These are phyloP conservation scores for Leucoagaricus sp. DNA, from an alignment of 1,284 basidiomycete species.

Conservation along the genomic window DNA sequence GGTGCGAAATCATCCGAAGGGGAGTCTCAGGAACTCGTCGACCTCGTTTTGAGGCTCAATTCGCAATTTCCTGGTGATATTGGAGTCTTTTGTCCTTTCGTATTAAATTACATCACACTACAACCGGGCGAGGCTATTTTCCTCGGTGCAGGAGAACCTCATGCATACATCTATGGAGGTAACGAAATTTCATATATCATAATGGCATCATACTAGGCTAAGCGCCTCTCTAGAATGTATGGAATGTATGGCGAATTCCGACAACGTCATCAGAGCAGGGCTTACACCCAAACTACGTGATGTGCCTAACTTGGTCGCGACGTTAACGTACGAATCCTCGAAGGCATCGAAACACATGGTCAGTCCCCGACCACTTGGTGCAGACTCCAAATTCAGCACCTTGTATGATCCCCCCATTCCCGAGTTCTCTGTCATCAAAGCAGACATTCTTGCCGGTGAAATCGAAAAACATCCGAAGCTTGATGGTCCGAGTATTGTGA, in stretches of 20 bases:
- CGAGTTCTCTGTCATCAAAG: constrained; percentile 88
- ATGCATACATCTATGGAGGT: constrained; percentile 95
- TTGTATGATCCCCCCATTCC: constrained; percentile 95
- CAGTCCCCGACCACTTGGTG: constrained; percentile 52
- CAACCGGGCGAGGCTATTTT: constrained; percentile 90
- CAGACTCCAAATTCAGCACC: constrained; percentile 26
- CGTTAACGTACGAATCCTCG: constrained; percentile 85
- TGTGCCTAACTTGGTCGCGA: constrained; percentile 84
- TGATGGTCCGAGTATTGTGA: constrained; percentile 83
- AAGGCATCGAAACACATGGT: constrained; percentile 73
- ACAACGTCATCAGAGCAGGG: constrained; percentile 98
- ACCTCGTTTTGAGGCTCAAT: constrained; percentile 75
- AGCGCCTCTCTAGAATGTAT: constrained; percentile 73
- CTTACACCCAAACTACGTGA: constrained; percentile 97
- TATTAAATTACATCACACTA: constrained; percentile 87
- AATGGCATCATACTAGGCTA: neutral
- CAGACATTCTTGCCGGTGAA: constrained; percentile 49
- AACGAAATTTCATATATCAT: constrained; percentile 19
- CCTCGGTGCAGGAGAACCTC: constrained; percentile 94
- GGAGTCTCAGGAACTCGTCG: constrained; percentile 50
- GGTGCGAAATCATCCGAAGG: constrained; percentile 30
- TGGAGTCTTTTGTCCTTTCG: constrained; percentile 91
- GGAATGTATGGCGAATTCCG: constrained; percentile 97
- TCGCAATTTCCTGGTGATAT: constrained; percentile 90
- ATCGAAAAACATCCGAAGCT: constrained; percentile 61